Conservation (phyloP, 805 yeast genomes). For the Yueomyces sinensis region DNA sequence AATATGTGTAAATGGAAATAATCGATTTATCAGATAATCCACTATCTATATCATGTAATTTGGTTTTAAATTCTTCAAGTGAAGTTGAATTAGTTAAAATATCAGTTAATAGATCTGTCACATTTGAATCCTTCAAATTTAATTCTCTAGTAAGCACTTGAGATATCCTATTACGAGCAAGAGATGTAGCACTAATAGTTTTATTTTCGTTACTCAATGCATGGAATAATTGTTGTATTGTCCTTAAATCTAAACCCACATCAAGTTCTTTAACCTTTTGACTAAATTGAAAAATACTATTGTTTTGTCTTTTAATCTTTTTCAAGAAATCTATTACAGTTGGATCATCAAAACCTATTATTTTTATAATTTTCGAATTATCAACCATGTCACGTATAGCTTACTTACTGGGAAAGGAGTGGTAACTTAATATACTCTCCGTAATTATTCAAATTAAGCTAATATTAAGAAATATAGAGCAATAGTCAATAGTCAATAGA, state of each 20-base stretch:
- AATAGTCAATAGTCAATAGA: no score
- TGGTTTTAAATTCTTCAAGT: constrained; percentile 4
- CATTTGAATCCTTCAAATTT: constrained; percentile 11
- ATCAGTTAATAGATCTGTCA: constrained; percentile 13
- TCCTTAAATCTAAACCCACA: constrained; percentile 21
- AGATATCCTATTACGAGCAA: no score
- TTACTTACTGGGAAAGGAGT: no score
- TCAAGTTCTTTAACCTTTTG: constrained; percentile 29
- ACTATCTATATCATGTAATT: constrained; percentile 14
- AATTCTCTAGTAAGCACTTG: no score
- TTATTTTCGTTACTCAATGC: background rate
- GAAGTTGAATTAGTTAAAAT: constrained; percentile 6
- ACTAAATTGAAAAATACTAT: constrained; percentile 24
- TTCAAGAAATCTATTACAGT: constrained; percentile 35
- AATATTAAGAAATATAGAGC: no score
- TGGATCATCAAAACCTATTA: constrained; percentile 29
- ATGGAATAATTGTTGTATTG: constrained; percentile 4
- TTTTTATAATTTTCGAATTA: no score
- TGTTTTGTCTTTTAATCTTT: constrained; percentile 25
- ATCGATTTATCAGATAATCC: constrained; percentile 8
- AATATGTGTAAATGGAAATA: constrained; percentile 3
- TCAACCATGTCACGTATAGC: no score
- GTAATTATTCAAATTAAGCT: no score
- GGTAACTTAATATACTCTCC: no score
- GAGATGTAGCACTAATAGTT: background rate